Evolutionary conservation across 192 early-diverging fungal species (phyloP).

Genomic region (Funneliformis mosseae): DNA sequence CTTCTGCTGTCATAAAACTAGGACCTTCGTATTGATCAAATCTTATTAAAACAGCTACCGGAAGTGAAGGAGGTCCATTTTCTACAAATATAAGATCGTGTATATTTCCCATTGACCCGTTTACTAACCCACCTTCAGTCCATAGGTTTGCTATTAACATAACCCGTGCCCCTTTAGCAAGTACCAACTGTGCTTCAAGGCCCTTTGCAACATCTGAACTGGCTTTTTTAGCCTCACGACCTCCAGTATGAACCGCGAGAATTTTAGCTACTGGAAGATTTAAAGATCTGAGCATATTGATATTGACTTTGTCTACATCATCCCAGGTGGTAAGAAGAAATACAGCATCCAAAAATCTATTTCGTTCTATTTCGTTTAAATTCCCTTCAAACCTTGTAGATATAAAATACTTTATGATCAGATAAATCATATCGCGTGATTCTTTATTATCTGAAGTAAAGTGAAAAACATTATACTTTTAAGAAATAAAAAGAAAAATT

Average conservation of each 20-base stretch:
- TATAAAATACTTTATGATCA: no score
- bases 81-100: not conserved
- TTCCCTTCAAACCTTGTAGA: no score
- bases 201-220: not conserved
- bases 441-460: no score
- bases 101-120: not conserved
- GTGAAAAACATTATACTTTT: no score
- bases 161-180: not conserved
- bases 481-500: no score
- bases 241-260: not conserved
- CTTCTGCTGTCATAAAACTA: not conserved
- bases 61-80: not conserved
- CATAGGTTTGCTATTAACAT: not conserved
- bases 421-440: no score
- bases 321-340: no score
- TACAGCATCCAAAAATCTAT: no score
- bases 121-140: not conserved
- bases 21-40: not conserved
- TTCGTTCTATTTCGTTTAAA: no score
- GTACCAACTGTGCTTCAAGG: not conserved
- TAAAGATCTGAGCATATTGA: not conserved
- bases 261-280: not conserved
- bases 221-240: no score
- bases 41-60: not conserved
- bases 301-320: no score